A percentile compares a stretch with the other conserved stretches of the same genome.
Conservation (phyloP, 129 eudicot species). For the Flaveria ramosissima region DNA sequence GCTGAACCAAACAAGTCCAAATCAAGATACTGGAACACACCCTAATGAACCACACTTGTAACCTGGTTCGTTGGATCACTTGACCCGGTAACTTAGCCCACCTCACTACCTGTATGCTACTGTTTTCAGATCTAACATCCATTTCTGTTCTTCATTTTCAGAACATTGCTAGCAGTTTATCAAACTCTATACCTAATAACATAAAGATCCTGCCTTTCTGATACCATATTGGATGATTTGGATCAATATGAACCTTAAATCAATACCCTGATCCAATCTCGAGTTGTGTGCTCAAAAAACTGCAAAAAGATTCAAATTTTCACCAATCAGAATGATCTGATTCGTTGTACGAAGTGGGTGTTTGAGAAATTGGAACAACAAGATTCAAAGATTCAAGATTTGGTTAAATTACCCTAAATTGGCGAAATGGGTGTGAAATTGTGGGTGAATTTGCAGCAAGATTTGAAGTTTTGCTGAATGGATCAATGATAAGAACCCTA, state of each 20-base stretch:
- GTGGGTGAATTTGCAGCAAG: constrained; percentile 25
- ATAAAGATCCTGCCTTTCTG: constrained; percentile 17
- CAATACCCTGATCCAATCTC: not conserved
- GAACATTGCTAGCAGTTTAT: constrained; percentile 14
- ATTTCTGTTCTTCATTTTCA: constrained; percentile 48
- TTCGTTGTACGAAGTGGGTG: constrained; percentile 12
- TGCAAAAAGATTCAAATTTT: constrained; percentile 22
- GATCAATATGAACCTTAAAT: constrained; percentile 29
- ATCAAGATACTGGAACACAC: constrained; percentile 87
- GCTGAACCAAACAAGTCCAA: constrained; percentile 93
- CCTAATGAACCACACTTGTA: constrained; percentile 80
- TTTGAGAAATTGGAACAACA: constrained; percentile 12
- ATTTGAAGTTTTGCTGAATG: constrained; percentile 26
- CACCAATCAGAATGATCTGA: not conserved
- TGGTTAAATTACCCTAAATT: constrained; percentile 18
- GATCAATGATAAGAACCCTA: constrained; percentile 31
- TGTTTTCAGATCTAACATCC: constrained; percentile 76
- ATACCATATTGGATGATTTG: constrained; percentile 1
- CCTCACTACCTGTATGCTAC: constrained; percentile 45
- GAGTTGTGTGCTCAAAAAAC: constrained; percentile 21
- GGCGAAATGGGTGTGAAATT: constrained; percentile 21
- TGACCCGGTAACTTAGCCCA: constrained; percentile 56
- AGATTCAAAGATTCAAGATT: constrained; percentile 27
- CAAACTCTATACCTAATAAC: not conserved
- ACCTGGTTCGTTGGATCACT: constrained; percentile 56